Conservation (phyloP, 139 green algal genomes). For the Dunaliella primolecta region DNA sequence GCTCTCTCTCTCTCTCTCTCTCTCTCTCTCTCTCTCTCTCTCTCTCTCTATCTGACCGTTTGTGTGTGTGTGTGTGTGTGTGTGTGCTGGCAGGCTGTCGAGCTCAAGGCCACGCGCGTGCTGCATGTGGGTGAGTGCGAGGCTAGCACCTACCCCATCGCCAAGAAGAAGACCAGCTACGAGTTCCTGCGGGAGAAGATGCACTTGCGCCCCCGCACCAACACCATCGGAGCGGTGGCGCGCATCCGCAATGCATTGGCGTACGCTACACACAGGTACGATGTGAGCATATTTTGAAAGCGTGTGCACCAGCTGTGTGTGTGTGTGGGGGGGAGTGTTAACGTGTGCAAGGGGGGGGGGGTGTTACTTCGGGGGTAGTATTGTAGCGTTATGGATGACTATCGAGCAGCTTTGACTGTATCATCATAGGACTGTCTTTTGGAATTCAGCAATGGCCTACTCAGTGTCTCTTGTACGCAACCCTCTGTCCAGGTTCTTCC, state of each 20-base stretch:
- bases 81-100: conserved; percentile 78
- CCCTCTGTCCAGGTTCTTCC: conserved; percentile 94
- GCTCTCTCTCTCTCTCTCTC: no score
- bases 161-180: conserved; percentile 86
- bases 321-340: background rate
- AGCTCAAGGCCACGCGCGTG: conserved; percentile 81
- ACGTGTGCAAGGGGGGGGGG: background rate
- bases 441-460: no score
- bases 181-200: conserved; percentile 94
- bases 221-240: conserved; percentile 92
- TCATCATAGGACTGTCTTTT: no score
- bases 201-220: conserved; percentile 92
- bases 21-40: no score
- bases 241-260: conserved; percentile 95
- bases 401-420: no score
- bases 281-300: background rate
- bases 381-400: background rate
- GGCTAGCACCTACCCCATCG: conserved; percentile 86
- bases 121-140: conserved; percentile 84
- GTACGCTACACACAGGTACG: conserved; percentile 83
- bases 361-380: background rate
- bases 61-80: no score
- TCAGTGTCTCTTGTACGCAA: no score
- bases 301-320: no score
- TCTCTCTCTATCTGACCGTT: no score